A percentile compares a stretch with the other conserved stretches of the same genome.
These are phyloP conservation scores for Globisporangium acanthophoron DNA, from an alignment of 352 stramenopile genomes.

Conservation along the genomic window DNA sequence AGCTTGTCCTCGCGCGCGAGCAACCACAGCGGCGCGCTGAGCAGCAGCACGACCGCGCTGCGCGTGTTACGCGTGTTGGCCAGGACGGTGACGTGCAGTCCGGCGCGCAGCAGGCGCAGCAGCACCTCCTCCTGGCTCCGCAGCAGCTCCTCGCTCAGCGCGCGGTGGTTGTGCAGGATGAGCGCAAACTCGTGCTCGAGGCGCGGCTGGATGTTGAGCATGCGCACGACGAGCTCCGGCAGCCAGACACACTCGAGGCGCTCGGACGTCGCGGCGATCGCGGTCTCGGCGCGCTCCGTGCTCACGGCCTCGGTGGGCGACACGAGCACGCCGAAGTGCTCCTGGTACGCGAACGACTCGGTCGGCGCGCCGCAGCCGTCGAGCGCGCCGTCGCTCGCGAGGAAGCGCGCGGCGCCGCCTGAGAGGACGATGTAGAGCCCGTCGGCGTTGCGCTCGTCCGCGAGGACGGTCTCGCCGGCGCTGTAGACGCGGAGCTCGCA, in stretches of 20 bases:
- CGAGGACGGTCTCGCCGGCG: slow-evolving; percentile 34
- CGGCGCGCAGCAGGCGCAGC: slow-evolving; percentile 31
- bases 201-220: slow-evolving; percentile 57
- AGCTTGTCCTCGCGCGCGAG: slow-evolving; percentile 58
- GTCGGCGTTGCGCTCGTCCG: slow-evolving; percentile 39
- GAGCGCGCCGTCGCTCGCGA: slow-evolving; percentile 10
- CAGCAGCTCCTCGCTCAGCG: slow-evolving; percentile 15
- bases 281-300: slow-evolving; percentile 23
- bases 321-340: slow-evolving; percentile 47
- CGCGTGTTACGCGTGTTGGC: slow-evolving; percentile 48
- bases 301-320: slow-evolving; percentile 26
- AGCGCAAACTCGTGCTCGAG: slow-evolving; percentile 57
- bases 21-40: slow-evolving; percentile 53
- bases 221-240: slow-evolving; percentile 38
- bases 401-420: slow-evolving; percentile 28
- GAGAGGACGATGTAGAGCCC: slow-evolving; percentile 54
- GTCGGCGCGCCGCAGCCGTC: slow-evolving; percentile 15
- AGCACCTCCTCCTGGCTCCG: slow-evolving; percentile 37
- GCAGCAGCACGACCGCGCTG: slow-evolving; percentile 35
- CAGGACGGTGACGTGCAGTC: slow-evolving; percentile 46
- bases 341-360: slow-evolving; percentile 45
- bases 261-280: slow-evolving; percentile 28
- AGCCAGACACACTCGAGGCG: slow-evolving; percentile 51
- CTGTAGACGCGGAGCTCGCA: slow-evolving; percentile 34
- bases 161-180: slow-evolving; percentile 35